Evolutionary conservation across 441 rosid species (phyloP), one percentile per base, ranked within the genome.

Genomic region (Geranium incanum): DNA sequence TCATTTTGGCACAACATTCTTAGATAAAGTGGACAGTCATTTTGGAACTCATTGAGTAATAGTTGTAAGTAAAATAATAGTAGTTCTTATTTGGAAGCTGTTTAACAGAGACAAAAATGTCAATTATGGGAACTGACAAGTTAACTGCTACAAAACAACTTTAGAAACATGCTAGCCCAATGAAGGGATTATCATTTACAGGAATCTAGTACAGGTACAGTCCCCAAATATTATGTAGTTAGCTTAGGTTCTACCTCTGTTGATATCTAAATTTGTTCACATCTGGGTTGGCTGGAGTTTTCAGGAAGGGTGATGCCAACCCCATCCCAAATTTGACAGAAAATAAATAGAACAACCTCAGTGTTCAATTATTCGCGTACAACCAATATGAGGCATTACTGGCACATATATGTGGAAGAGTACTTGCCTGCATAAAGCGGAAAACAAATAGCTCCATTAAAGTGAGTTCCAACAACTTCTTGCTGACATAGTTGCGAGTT

Each of bases 341-440:
- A n/a, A 52, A 16, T 13, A 3, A 52, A 52, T 13, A n/a, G 13
- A 52, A 13, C 18, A 52, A 52, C 60, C 15, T n/a, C 13, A 13
- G 2, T 57, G 21, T 57, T 57, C 18, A 57, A 57, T 16, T 57
- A 57, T 16, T 16, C 15, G 7, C 23, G 15, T 16, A 57, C 7
- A 57, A 16, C 8, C 19, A 15, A 18, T 57, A 57, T 15, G 18
- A 16, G 5, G 6, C 19, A 15, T 57, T 57, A 57, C 23, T 57
- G 63, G 23, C 5, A 57, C 3, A 7, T 57, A 57, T 4, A 21
- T 57, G 63, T 57, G 23, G 63, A 16, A 57, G 63, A 57, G 63
- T 57, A 48, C 78, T 69, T 52, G 72, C 95, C 92, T 87, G 95
- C 99, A 92, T 95, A 82, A 92, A 95, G 71, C 88, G 93, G 84